phyloP scores from a whole-genome alignment of 2,329 filamentous ascomycete species.

The Nemania serpens region DNA sequence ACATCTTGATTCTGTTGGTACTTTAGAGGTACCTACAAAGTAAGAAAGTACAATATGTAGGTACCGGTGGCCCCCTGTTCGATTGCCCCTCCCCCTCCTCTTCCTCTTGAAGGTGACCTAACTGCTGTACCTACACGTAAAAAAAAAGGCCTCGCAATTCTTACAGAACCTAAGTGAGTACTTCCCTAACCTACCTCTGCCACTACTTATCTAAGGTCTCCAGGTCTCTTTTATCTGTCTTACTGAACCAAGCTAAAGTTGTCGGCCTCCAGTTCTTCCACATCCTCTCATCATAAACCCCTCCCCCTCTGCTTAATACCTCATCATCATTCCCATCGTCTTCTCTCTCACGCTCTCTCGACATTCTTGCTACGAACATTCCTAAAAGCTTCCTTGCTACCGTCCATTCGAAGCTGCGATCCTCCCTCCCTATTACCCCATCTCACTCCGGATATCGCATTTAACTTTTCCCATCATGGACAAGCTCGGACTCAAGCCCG shows the following conservation, averaged over 20 bases:
- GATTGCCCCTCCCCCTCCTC: conserved; percentile 26
- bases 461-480: conserved; percentile 23
- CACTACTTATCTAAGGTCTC: neutral
- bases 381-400: neutral
- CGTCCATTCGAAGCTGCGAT: conserved; percentile 3
- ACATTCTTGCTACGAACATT: neutral
- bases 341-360: neutral
- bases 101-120: conserved; percentile 1
- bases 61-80: neutral
- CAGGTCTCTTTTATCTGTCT: neutral
- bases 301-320: conserved; percentile 23
- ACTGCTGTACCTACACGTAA: conserved; percentile 4
- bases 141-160: conserved; percentile 15
- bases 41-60: neutral
- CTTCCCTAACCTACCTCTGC: too few species aligned
- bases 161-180: neutral
- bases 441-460: conserved; percentile 4
- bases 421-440: neutral
- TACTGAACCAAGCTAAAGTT: conserved; percentile 6
- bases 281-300: conserved; percentile 1
- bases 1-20: neutral
- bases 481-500: conserved; percentile 34
- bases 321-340: conserved; percentile 15
- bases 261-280: neutral
- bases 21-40: neutral